A percentile compares a stretch with the other conserved stretches of the same genome.
Evolutionary conservation across 805 yeast genomes (phyloP).

Genomic region (Schwanniomyces vanrijiae): DNA sequence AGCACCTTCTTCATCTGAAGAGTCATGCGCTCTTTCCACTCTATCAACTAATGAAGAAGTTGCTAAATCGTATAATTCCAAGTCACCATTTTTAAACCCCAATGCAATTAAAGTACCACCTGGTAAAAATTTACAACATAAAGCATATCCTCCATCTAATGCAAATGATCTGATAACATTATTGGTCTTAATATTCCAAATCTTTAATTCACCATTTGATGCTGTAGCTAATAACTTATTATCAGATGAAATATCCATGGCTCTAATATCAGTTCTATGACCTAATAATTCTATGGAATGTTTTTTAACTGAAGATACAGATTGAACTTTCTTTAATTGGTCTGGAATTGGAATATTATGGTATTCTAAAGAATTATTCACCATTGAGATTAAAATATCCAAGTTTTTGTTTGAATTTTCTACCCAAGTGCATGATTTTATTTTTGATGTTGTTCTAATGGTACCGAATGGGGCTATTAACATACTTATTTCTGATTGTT

Average conservation of each 20-base stretch:
- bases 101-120: constrained; percentile 86
- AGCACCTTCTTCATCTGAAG: constrained; percentile 30
- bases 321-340: constrained; percentile 46
- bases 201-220: constrained; percentile 82
- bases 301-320: constrained; percentile 43
- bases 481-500: constrained; percentile 53
- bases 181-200: constrained; percentile 78
- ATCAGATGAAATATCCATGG: constrained; percentile 80
- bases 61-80: constrained; percentile 84
- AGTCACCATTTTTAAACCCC: constrained; percentile 84
- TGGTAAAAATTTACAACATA: constrained; percentile 79
- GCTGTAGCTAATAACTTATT: constrained; percentile 82
- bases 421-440: constrained; percentile 70
- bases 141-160: constrained; percentile 78
- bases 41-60: constrained; percentile 71
- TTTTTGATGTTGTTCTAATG: constrained; percentile 62
- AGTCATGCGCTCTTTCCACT: constrained; percentile 67
- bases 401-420: constrained; percentile 44
- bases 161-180: constrained; percentile 78
- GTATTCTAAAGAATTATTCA: constrained; percentile 75
- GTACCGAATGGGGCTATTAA: constrained; percentile 67
- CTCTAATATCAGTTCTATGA: constrained; percentile 85
- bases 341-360: constrained; percentile 61
- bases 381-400: constrained; percentile 63
- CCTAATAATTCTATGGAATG: constrained; percentile 75